Evolutionary conservation across 768 basidiomycete genomes (phyloP), one percentile per base, ranked within the genome.

Genomic region (Trametes cubensis): DNA sequence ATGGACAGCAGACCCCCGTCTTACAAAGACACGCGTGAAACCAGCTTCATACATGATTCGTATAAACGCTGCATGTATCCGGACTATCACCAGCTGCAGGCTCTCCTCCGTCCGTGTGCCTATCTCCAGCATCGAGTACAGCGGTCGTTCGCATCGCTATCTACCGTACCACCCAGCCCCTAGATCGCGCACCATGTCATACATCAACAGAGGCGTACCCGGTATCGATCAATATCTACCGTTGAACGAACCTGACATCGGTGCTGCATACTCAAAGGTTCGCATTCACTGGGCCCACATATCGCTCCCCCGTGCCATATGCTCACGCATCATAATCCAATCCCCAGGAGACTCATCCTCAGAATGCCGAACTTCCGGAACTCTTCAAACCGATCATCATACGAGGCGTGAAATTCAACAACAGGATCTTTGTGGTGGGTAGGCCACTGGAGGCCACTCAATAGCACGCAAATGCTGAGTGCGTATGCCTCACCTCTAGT

Each of bases 301-400:
- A 14, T n/a, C 15, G 55, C 61, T 30, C 50, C 69, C 34, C 44
- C 67, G 34, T 30, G 51, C 48, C 17, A 34, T 14, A 18, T 65
- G 58, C 34, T 30, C n/a, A 15, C 14, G 50, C n/a, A 48, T 54
- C 34, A 50, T 52, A 11, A 34, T 34, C 2, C 34, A 8, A 30
- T 20, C 51, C 20, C 45, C 68, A 73, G 76, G 71, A 73, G 0
- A 62, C 74, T 40, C 82, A 78, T 67, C 70, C 77, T 6, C 76
- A 87, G 76, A 85, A 84, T 69, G 73, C 73, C 23, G 69, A 77
- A 6, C 72, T 81, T 0, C 89, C 90, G 0, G 70, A 78, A 46
- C 72, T 93, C 15, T 94, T 94, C 74, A 73, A 84, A 60, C 85
- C 88, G 5, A 66, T 94, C 23, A 85, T 78, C 10, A 80, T 94